Evolutionary conservation across 2,329 filamentous ascomycete species (phyloP).

Genomic region (Sporothrix euskadiensis): DNA sequence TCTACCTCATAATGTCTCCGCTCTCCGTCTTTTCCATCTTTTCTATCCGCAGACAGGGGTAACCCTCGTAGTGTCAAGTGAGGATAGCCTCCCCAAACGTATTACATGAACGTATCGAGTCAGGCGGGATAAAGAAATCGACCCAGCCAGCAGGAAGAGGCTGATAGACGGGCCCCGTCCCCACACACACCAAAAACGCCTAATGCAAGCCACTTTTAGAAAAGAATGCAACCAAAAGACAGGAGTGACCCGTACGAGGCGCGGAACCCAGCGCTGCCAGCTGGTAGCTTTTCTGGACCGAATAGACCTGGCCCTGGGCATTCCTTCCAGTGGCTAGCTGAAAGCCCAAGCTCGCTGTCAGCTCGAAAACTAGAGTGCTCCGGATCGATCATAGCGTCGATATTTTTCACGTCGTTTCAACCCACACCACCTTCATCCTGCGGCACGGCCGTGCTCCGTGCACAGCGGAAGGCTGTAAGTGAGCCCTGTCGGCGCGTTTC

Average conservation of each 20-base stretch:
- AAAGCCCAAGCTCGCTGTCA: neutral
- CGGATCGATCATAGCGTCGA: neutral
- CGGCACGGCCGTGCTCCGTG: slow-evolving; percentile 14
- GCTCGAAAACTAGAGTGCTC: neutral
- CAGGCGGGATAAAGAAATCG: slow-evolving; percentile 6
- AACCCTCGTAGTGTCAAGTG: neutral
- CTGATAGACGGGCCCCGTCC: neutral
- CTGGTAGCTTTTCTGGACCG: neutral
- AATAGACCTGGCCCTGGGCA: neutral
- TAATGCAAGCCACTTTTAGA: neutral
- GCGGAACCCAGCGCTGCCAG: neutral
- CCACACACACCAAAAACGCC: slow-evolving; percentile 14
- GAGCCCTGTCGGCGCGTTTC: neutral
- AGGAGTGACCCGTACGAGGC: neutral
- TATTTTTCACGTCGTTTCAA: neutral
- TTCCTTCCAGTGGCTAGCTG: neutral
- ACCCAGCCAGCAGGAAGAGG: neutral
- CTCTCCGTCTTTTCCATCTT: neutral
- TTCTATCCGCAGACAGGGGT: neutral
- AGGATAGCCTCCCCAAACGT: neutral
- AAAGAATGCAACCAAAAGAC: neutral
- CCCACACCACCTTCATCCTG: neutral
- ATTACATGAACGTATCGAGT: slow-evolving; percentile 27
- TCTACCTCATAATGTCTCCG: neutral
- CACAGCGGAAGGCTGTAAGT: neutral